phyloP scores from a whole-genome alignment of 2,329 filamentous ascomycete species.

The Colletotrichum siamense region DNA sequence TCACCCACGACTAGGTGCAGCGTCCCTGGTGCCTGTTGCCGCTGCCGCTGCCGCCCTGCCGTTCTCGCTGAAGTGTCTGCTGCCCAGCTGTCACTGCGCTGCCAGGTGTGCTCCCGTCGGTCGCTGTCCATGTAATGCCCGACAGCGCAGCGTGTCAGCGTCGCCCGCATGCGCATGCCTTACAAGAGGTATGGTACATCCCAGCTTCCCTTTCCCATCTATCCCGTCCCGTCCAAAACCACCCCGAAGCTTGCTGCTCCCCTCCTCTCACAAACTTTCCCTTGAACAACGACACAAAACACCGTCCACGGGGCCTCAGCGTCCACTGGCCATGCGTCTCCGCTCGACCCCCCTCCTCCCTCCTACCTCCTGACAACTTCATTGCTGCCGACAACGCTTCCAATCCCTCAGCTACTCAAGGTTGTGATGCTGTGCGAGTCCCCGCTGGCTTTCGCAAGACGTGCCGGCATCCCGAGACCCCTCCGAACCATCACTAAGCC shows the following conservation, averaged over 20 bases:
- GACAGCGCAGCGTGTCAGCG: background rate
- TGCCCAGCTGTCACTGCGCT: background rate
- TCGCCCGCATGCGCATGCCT: background rate
- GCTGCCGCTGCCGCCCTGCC: conserved; percentile 1
- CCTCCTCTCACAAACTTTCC: conserved; percentile 11
- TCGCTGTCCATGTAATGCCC: background rate
- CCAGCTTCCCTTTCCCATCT: background rate
- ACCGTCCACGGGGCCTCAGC: conserved; percentile 17
- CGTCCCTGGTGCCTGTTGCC: conserved; percentile 3
- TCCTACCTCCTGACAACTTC: background rate
- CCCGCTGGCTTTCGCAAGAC: conserved; percentile 12
- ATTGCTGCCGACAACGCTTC: background rate
- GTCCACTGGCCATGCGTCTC: conserved; percentile 10
- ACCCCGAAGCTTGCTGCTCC: conserved; percentile 12
- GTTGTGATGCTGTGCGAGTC: conserved; percentile 17
- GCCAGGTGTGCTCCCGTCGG: background rate
- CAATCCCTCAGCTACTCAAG: background rate
- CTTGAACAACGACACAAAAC: conserved; percentile 12
- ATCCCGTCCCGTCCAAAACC: conserved; percentile 5
- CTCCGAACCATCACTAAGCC: conserved; percentile 15
- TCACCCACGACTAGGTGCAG: background rate
- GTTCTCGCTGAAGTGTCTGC: background rate
- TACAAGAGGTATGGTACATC: background rate
- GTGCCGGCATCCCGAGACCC: conserved; percentile 19
- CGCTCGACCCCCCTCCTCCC: conserved; percentile 7